Conservation (phyloP, 2,329 filamentous ascomycete genomes). For the Xylaria sp. region DNA sequence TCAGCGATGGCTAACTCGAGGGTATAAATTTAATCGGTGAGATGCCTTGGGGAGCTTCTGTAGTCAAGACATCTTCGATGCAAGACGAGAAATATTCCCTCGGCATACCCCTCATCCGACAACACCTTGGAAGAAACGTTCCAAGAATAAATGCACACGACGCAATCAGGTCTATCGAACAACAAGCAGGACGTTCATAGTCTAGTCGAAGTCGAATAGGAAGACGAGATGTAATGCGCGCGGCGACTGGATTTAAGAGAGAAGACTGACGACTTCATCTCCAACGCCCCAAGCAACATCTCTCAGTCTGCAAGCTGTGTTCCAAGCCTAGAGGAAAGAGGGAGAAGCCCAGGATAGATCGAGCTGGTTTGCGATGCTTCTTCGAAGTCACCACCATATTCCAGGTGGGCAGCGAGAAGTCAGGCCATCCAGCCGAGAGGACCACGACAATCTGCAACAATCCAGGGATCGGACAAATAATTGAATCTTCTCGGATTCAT, state of each 20-base stretch:
- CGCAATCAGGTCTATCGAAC: slow-evolving; percentile 27
- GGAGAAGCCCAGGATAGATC: slow-evolving; percentile 64
- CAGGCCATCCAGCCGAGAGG: slow-evolving; percentile 66
- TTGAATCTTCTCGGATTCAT: slow-evolving; percentile 32
- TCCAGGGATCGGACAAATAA: slow-evolving; percentile 46
- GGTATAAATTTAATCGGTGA: slow-evolving; percentile 75
- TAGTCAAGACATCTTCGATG: slow-evolving; percentile 6
- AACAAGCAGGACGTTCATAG: background rate
- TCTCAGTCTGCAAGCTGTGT: slow-evolving; percentile 50
- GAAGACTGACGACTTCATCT: slow-evolving; percentile 65
- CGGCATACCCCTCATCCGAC: slow-evolving; percentile 61
- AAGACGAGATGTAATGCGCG: slow-evolving; percentile 30
- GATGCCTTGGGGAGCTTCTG: slow-evolving; percentile 30
- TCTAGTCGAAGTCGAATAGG: slow-evolving; percentile 4
- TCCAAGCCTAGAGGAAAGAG: slow-evolving; percentile 46
- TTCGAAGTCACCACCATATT: slow-evolving; percentile 20
- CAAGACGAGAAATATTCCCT: slow-evolving; percentile 5
- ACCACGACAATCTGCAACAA: slow-evolving; percentile 71
- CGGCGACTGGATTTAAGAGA: slow-evolving; percentile 71
- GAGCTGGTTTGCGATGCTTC: slow-evolving; percentile 62
- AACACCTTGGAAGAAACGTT: slow-evolving; percentile 57
- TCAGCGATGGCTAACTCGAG: slow-evolving; percentile 82
- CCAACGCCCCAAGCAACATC: slow-evolving; percentile 68
- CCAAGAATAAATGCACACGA: slow-evolving; percentile 42
- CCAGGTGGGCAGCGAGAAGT: slow-evolving; percentile 33